phyloP scores from a whole-genome alignment of 768 basidiomycete species.

The Phylloporus scabripes region DNA sequence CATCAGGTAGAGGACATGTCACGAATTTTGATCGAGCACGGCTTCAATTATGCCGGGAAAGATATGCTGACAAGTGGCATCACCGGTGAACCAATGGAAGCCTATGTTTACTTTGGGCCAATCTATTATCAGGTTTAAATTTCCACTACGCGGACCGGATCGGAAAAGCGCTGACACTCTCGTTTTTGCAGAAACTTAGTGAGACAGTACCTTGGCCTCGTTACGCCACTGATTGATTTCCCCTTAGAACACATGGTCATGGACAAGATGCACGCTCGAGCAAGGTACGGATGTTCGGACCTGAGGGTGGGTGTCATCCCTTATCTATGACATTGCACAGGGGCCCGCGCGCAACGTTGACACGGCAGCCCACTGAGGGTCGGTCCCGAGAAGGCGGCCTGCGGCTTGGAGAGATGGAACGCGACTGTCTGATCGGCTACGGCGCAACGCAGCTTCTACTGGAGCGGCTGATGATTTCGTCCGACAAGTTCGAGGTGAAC shows the following conservation, averaged over 20 bases:
- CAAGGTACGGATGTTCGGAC: constrained; percentile 50
- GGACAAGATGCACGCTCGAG: constrained; percentile 99
- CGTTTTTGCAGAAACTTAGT: constrained; percentile 79
- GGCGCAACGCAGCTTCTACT: constrained; percentile 96
- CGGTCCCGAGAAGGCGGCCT: constrained; percentile 96
- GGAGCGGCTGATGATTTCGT: constrained; percentile 98
- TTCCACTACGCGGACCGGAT: constrained; percentile 3
- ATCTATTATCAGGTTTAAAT: constrained; percentile 87
- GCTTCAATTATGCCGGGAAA: constrained; percentile 98
- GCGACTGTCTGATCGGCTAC: constrained; percentile 96
- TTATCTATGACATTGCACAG: constrained; percentile 36
- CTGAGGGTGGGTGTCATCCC: not conserved
- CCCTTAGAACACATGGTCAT: constrained; percentile 92
- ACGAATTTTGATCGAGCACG: constrained; percentile 87
- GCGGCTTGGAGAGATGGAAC: constrained; percentile 98
- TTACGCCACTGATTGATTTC: constrained; percentile 4
- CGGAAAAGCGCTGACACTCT: not conserved
- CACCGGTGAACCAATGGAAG: constrained; percentile 93
- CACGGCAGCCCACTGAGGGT: constrained; percentile 97
- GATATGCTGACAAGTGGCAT: constrained; percentile 98
- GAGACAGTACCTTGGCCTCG: constrained; percentile 28
- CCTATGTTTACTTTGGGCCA: constrained; percentile 97
- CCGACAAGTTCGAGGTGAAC: constrained; percentile 95
- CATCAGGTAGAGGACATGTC: constrained; percentile 95
- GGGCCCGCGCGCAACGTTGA: constrained; percentile 93